Percentiles rank a stretch among this genome's conserved stretches.
These are phyloP conservation scores for Escallonia herrerae DNA, from an alignment of 129 eudicot species.

Conservation along the genomic window DNA sequence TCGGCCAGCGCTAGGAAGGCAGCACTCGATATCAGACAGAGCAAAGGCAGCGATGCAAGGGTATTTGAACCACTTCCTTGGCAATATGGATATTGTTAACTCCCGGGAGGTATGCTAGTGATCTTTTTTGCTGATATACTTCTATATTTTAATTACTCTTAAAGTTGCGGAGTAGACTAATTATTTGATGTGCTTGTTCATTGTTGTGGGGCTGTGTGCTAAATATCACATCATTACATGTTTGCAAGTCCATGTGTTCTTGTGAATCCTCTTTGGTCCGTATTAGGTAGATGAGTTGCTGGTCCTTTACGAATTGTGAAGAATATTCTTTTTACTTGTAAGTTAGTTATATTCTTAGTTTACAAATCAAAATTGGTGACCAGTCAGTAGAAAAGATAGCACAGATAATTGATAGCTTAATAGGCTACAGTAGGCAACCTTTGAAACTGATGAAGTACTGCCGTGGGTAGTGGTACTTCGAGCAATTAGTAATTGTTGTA, in stretches of 20 bases:
- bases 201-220: no score
- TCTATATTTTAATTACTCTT: no score
- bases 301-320: no score
- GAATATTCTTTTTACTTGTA: not conserved
- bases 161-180: no score
- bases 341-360: not conserved
- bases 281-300: no score
- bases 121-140: not conserved
- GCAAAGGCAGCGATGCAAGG: slow-evolving; percentile 96
- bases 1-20: slow-evolving; percentile 86
- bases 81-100: slow-evolving; percentile 82
- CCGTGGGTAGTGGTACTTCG: no score
- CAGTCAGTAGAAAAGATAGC: not conserved
- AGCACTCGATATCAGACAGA: slow-evolving; percentile 87
- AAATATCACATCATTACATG: no score
- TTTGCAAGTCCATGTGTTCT: no score
- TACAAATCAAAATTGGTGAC: not conserved
- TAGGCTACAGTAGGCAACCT: not conserved
- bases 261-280: no score
- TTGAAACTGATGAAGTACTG: not conserved
- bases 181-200: no score
- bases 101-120: slow-evolving; percentile 61
- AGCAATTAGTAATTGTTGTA: no score
- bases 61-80: slow-evolving; percentile 87
- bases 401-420: not conserved